Evolutionary conservation across 768 basidiomycete species (phyloP), one percentile per base, ranked within the genome.

Genomic region (Tephrocybe sp.): DNA sequence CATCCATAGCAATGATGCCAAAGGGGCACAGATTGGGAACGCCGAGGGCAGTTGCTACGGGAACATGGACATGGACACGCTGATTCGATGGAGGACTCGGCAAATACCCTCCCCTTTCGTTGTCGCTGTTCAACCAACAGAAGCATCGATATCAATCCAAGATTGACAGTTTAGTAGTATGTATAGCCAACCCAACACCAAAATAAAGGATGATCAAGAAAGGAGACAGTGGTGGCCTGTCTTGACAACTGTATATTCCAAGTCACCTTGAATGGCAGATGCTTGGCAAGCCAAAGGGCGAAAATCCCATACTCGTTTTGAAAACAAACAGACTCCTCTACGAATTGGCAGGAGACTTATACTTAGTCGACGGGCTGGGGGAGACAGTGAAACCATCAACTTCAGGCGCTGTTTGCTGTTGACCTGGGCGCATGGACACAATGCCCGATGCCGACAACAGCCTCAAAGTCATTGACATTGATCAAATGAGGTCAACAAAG

Each of bases 41-140:
- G 23, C 44, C 45, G 54, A 28, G 17, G 55, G 49, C 53, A 51
- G 64, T 65, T 50, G 59, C 61, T 61, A 64, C 55, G 62, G 60
- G 42, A 56, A 62, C 58, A 42, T 57, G 34, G 26, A 17, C 24
- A 38, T 18, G 34, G 38, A 21, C 43, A 32, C n/a, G 34, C 15
- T 32, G 28, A 2, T 45, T 38, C 34, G 24, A 56, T 45, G 30
- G 18, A 26, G 39, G 36, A 45, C 12, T 24, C 26, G 24, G 14
- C 14, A 14, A 9, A 20, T 34, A 18, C 10, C 24, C 18, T 24
- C 5, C 34, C 43, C 21, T 36, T 43, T 53, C 38, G 52, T 54
- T 43, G 56, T 53, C 48, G 21, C 25, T 40, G 36, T 50, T 20
- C 25, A 32, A 43, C 18, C 34, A 36, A 36, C 15, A 5, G 34